Evolutionary conservation across 1,284 basidiomycete species (phyloP).

Genomic region (Tetrapyrgos nigripes): DNA sequence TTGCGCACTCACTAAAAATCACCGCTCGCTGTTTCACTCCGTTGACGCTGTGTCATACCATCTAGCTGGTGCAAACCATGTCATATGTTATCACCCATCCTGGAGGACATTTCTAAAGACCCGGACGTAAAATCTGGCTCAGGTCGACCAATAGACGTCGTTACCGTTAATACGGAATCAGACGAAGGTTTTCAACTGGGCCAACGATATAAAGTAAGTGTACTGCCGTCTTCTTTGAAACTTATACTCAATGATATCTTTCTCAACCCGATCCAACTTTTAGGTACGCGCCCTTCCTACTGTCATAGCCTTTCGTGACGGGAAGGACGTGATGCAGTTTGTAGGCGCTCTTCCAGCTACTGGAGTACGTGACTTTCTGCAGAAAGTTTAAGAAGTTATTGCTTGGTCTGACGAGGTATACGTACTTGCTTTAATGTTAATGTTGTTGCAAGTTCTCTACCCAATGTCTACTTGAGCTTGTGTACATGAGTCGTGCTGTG

Average conservation of each 20-base stretch:
- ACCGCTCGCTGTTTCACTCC: not conserved
- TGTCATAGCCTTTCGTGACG: constrained; percentile 73
- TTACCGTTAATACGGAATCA: constrained; percentile 71
- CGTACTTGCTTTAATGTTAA: not conserved
- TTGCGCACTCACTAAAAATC: constrained; percentile 9
- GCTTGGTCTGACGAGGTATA: not conserved
- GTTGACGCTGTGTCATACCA: not conserved
- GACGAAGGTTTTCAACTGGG: constrained; percentile 59
- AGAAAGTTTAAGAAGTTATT: constrained; percentile 37
- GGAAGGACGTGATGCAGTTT: constrained; percentile 60
- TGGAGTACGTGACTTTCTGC: constrained; percentile 56
- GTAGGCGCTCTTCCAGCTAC: constrained; percentile 62
- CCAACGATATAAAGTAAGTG: constrained; percentile 50
- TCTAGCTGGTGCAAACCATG: constrained; percentile 79
- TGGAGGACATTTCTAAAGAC: constrained; percentile 58
- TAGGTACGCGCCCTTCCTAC: constrained; percentile 75
- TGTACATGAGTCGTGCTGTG: not conserved
- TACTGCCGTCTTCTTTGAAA: constrained; percentile 4
- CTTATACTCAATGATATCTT: constrained; percentile 1
- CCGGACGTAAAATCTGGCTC: constrained; percentile 53
- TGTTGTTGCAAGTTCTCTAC: not conserved
- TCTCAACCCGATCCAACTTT: constrained; percentile 3
- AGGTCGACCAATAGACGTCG: constrained; percentile 65
- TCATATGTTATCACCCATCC: constrained; percentile 68
- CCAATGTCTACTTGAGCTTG: not conserved